A percentile compares a stretch with the other conserved stretches of the same genome.
These are phyloP conservation scores for Prototheca cutis DNA, from an alignment of 163 green algal genomes.

Conservation along the genomic window DNA sequence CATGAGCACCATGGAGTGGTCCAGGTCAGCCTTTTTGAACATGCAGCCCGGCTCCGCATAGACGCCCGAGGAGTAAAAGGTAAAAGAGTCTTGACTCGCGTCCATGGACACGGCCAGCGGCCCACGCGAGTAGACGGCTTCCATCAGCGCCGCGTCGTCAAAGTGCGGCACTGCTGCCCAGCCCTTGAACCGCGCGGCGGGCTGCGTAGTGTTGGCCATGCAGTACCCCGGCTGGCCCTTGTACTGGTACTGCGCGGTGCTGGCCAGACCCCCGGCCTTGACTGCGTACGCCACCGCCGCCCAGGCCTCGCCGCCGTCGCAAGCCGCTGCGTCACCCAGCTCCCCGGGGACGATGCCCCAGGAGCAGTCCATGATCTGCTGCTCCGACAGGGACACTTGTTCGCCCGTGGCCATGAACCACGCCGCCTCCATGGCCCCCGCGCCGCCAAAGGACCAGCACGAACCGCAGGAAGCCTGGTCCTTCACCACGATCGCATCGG, in stretches of 20 bases:
- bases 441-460: conserved; percentile 59
- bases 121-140: conserved; percentile 51
- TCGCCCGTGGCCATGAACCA: conserved; percentile 49
- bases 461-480: conserved; percentile 54
- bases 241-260: conserved; percentile 46
- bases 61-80: conserved; percentile 32
- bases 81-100: conserved; percentile 32
- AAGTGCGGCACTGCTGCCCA: conserved; percentile 36
- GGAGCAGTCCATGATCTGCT: conserved; percentile 75
- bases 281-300: conserved; percentile 48
- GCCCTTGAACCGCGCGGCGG: conserved; percentile 30
- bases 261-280: conserved; percentile 34
- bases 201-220: conserved; percentile 8
- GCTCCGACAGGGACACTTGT: conserved; percentile 44
- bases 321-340: conserved; percentile 20
- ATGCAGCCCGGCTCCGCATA: conserved; percentile 32
- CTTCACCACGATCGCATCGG: conserved; percentile 46
- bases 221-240: conserved; percentile 39
- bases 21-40: conserved; percentile 37
- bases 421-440: conserved; percentile 45
- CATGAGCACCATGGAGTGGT: conserved; percentile 66
- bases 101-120: conserved; percentile 54
- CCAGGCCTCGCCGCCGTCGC: conserved; percentile 34
- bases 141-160: conserved; percentile 51
- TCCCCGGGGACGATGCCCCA: conserved; percentile 36